Evolutionary conservation across 306 rosid genomes (phyloP).

Genomic region (Sindora glabra): DNA sequence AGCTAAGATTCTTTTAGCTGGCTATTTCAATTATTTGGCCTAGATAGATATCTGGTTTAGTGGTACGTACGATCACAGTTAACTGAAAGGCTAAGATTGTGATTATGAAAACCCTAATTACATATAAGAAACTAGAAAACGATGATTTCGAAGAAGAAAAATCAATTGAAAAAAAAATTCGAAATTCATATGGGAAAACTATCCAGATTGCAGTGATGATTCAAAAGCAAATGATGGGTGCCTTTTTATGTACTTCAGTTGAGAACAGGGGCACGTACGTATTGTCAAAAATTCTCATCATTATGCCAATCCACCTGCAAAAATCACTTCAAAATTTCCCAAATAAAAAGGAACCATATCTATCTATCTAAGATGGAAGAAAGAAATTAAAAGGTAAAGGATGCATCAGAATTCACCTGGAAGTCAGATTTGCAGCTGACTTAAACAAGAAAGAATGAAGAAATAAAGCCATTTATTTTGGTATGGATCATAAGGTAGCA

Average conservation of each 20-base stretch:
- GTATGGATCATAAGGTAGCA: no score
- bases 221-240: slow-evolving; percentile 22
- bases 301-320: slow-evolving; percentile 24
- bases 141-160: no score
- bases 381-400: background rate
- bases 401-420: slow-evolving; percentile 21
- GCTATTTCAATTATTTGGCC: no score
- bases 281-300: slow-evolving; percentile 38
- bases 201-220: slow-evolving; percentile 3
- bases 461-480: no score
- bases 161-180: background rate
- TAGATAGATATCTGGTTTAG: no score
- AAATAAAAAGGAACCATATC: no score
- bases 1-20: background rate
- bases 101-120: slow-evolving; percentile 21
- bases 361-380: no score
- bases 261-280: slow-evolving; percentile 18
- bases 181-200: slow-evolving; percentile 5
- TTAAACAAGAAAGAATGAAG: background rate
- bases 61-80: no score
- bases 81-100: background rate
- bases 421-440: no score
- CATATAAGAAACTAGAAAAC: slow-evolving; percentile 8
- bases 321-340: no score
- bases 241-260: slow-evolving; percentile 23